A percentile compares a stretch with the other conserved stretches of the same genome.
These are phyloP conservation scores for Tuber melanosporum DNA, from an alignment of 495 filamentous ascomycete genomes.

Conservation along the genomic window DNA sequence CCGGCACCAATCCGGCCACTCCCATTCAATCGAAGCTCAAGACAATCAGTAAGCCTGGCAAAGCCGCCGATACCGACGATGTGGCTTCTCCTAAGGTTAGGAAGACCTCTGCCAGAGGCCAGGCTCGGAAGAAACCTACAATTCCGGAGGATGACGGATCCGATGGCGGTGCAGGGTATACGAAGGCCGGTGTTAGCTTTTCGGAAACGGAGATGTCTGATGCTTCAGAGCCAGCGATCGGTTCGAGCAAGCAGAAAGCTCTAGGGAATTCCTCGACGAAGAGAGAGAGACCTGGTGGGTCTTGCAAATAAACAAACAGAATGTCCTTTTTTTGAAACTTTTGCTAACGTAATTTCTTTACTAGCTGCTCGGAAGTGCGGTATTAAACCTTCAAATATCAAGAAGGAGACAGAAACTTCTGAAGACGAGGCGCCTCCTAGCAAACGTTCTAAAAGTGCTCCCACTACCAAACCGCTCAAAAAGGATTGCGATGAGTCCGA, in stretches of 20 bases:
- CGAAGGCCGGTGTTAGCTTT: not conserved
- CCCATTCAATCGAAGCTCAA: slow-evolving; percentile 63
- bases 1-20: slow-evolving; percentile 51
- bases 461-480: not conserved
- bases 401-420: not conserved
- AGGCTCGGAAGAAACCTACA: not conserved
- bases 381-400: not conserved
- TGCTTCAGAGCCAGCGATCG: not conserved
- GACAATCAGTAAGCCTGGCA: not conserved
- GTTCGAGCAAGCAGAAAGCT: not conserved
- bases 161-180: not conserved
- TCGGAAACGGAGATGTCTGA: not conserved
- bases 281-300: not conserved
- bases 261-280: not conserved
- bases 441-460: slow-evolving; percentile 17
- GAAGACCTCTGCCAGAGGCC: not conserved
- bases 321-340: not conserved
- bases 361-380: not conserved
- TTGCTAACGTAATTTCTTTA: not conserved
- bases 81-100: not conserved
- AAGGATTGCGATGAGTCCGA: not conserved
- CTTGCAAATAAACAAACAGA: slow-evolving; percentile 48
- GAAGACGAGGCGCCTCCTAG: slow-evolving; percentile 40
- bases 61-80: not conserved
- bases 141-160: not conserved